A percentile compares a stretch with the other conserved stretches of the same genome.
Evolutionary conservation across 2,329 filamentous ascomycete species (phyloP).

Genomic region (Sclerotiophoma versabilis): DNA sequence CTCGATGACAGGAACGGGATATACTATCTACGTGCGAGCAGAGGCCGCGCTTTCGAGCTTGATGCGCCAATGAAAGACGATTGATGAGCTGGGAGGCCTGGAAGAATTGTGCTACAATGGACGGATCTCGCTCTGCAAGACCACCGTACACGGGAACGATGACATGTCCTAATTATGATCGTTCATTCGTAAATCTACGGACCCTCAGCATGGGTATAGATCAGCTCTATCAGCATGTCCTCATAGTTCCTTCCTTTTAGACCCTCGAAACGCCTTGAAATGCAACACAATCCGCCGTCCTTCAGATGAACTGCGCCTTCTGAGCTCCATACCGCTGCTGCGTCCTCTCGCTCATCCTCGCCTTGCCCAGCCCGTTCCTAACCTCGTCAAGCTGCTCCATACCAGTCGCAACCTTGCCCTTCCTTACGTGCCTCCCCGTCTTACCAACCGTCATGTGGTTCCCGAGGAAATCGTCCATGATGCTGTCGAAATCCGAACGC

Average conservation of each 20-base stretch:
- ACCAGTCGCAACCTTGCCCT: constrained; percentile 80
- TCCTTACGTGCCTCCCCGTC: constrained; percentile 66
- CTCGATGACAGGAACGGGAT: no score
- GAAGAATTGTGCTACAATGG: no score
- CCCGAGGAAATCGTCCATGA: constrained; percentile 92
- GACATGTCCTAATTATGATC: no score
- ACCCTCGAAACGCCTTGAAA: constrained; percentile 10
- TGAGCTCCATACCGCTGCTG: constrained; percentile 20
- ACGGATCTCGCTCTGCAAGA: no score
- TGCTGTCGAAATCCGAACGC: constrained; percentile 81
- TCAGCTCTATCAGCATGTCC: no score
- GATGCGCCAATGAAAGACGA: no score
- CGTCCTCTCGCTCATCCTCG: constrained; percentile 60
- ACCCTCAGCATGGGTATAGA: constrained; percentile 2
- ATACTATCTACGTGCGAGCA: no score
- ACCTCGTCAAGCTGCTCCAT: constrained; percentile 92
- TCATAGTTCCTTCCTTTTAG: no score
- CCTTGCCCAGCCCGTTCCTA: constrained; percentile 77
- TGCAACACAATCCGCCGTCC: not conserved
- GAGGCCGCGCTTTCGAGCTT: no score
- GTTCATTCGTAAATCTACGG: constrained; percentile 13
- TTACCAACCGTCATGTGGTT: constrained; percentile 75
- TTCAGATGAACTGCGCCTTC: constrained; percentile 15
- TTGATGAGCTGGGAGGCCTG: no score
- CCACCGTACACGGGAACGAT: no score